phyloP scores from a whole-genome alignment of 768 basidiomycete species.

The Tephrocybe sp. region DNA sequence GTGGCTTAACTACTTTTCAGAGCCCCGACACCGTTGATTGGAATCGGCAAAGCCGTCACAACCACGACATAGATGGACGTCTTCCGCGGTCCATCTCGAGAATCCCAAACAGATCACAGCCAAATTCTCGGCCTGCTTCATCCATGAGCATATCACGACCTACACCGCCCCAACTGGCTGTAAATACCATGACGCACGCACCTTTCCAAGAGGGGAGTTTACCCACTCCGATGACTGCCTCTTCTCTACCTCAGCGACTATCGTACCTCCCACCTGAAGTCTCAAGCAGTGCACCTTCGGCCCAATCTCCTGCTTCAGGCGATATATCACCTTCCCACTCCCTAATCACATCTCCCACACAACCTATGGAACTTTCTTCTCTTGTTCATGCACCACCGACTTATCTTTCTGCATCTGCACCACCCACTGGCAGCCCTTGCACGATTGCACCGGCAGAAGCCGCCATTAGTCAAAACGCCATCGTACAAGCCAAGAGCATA shows the following conservation, averaged over 20 bases:
- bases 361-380: neutral
- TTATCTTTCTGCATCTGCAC: neutral
- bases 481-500: neutral
- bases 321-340: neutral
- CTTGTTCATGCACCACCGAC: neutral
- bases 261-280: neutral
- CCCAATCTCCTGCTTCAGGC: neutral
- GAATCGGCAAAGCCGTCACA: neutral
- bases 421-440: neutral
- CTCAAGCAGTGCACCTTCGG: neutral
- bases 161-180: slow-evolving; percentile 5
- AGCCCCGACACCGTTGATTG: neutral
- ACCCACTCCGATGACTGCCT: slow-evolving; percentile 10
- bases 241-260: slow-evolving; percentile 2
- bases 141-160: neutral
- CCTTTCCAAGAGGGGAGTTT: neutral
- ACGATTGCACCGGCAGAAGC: neutral
- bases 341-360: neutral
- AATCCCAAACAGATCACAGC: neutral
- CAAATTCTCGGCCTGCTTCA: slow-evolving; percentile 4
- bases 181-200: neutral
- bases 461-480: neutral
- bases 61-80: neutral
- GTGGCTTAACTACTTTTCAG: too few species aligned
- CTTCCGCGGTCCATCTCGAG: slow-evolving; percentile 6